phyloP scores from a whole-genome alignment of 129 eudicot genomes.

The Flaveria sonorensis region DNA sequence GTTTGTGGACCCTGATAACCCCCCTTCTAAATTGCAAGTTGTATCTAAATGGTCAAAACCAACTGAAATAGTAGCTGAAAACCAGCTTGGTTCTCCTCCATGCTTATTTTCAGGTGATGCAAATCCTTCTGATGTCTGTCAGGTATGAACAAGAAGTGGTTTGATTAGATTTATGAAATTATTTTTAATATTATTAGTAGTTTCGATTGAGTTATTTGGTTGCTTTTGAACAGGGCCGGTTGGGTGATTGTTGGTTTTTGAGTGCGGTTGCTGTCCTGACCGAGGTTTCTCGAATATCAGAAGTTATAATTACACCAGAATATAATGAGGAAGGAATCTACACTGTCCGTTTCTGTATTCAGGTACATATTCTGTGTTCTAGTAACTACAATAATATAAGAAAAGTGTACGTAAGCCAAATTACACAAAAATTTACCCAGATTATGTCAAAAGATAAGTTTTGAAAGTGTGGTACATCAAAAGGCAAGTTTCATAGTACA shows the following conservation, averaged over 20 bases:
- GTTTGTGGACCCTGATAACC: slow-evolving; percentile 79
- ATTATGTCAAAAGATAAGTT: not conserved
- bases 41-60: slow-evolving; percentile 97
- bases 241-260: slow-evolving; percentile 99
- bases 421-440: not conserved
- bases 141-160: slow-evolving; percentile 46
- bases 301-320: slow-evolving; percentile 92
- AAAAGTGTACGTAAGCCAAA: not conserved
- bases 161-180: not conserved
- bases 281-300: slow-evolving; percentile 85
- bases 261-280: slow-evolving; percentile 98
- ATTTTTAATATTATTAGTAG: not conserved
- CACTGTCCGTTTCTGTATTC: slow-evolving; percentile 99
- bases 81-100: slow-evolving; percentile 60
- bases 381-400: not conserved
- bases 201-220: not conserved
- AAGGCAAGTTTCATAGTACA: not conserved
- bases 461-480: not conserved
- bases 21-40: slow-evolving; percentile 88
- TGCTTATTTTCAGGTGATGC: slow-evolving; percentile 82
- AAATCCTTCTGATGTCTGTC: slow-evolving; percentile 97
- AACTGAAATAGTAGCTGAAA: slow-evolving; percentile 67
- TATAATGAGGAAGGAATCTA: slow-evolving; percentile 96
- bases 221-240: slow-evolving; percentile 64
- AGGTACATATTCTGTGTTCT: slow-evolving; percentile 44